A percentile compares a stretch with the other conserved stretches of the same genome.
Evolutionary conservation across 202 grass and related monocot species (phyloP).

Genomic region (Hordeum pubiflorum): DNA sequence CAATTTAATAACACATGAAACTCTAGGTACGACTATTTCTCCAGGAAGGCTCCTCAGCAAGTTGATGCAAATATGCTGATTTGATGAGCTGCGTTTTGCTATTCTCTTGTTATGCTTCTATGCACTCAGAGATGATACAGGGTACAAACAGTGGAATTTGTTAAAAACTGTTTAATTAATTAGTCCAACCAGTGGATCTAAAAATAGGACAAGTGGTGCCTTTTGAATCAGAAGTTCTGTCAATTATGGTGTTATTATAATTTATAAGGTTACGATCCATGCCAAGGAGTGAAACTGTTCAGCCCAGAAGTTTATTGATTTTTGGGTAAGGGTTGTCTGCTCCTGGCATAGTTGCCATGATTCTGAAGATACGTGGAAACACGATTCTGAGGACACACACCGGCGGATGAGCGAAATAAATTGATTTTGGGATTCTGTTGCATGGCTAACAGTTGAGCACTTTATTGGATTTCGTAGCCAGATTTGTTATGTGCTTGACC

Average conservation of each 20-base stretch:
- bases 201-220: conserved; percentile 10
- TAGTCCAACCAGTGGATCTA: conserved; percentile 18
- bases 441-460: background rate
- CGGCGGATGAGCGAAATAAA: background rate
- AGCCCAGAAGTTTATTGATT: background rate
- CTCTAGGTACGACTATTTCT: background rate
- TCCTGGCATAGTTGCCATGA: background rate
- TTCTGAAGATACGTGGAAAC: background rate
- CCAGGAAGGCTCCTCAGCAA: background rate
- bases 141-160: background rate
- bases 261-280: background rate
- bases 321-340: background rate
- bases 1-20: background rate
- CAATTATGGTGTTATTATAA: background rate
- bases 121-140: background rate
- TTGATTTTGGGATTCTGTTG: background rate
- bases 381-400: background rate
- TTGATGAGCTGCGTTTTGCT: conserved; percentile 15
- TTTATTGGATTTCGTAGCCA: conserved; percentile 8
- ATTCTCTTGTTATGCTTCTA: background rate
- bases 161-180: background rate
- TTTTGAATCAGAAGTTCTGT: background rate
- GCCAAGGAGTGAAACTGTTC: background rate
- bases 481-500: conserved; percentile 33
- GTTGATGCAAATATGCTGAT: background rate